These are phyloP conservation scores for Ganoderma sinense DNA, from an alignment of 1,284 basidiomycete species.

Conservation along the genomic window DNA sequence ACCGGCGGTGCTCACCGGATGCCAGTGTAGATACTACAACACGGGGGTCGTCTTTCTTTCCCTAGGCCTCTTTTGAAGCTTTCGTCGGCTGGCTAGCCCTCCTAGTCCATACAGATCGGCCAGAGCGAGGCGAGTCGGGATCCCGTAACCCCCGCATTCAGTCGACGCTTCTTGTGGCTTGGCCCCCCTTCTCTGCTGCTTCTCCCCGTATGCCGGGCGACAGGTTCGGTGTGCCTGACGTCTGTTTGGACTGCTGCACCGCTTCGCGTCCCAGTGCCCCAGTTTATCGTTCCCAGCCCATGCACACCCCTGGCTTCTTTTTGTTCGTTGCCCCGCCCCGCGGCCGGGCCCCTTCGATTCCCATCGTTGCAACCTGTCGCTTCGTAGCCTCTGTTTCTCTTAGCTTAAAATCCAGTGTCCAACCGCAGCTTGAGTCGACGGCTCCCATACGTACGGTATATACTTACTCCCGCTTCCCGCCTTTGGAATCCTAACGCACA, in stretches of 20 bases:
- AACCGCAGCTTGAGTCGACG: background rate
- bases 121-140: background rate
- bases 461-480: background rate
- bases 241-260: background rate
- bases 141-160: background rate
- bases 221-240: background rate
- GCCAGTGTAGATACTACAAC: background rate
- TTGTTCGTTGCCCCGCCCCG: background rate
- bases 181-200: background rate
- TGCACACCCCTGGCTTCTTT: background rate
- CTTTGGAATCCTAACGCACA: background rate
- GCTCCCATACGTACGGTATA: background rate
- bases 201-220: background rate
- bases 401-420: background rate
- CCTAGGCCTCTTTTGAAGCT: background rate
- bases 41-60: background rate
- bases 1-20: background rate
- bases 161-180: background rate
- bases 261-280: background rate
- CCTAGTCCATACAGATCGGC: background rate
- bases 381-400: background rate
- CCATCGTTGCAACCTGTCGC: background rate
- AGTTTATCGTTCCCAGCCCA: background rate
- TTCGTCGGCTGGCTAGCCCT: background rate
- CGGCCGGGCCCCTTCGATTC: background rate